Base-by-base conservation (phyloP, 805 yeast genomes). In the Spathaspora girioi region DNA sequence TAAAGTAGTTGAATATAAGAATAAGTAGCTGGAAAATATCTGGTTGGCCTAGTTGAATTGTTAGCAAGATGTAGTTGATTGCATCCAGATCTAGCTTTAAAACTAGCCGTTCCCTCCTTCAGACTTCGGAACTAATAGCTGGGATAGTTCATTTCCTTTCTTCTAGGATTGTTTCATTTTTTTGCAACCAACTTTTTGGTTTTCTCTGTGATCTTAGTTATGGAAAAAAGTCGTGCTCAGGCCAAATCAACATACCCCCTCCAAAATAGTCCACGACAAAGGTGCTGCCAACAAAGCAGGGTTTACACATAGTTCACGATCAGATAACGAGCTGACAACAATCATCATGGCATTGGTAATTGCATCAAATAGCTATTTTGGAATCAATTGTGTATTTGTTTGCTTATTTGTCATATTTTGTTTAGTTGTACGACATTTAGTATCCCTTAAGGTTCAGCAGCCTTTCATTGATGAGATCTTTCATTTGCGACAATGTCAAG, bases 401-500 rank as follows among this genome's bases (percentile, higher is more conserved):
- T 8, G 47, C 27, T 14, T 49, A n/a, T 56, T 57, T 50, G 50
- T 59, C 15, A 47, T 42, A 2, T 48, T 57, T 12, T 51, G 62
- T 38, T 50, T 54, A 5, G 26, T 53, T 4, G 50, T 59, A 5
- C 56, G 56, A 29, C 50, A 54, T 4, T 38, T 46, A 45, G 59
- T 74, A 50, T 45, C 62, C 51, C 23, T 38, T 3, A 53, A 50
- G n/a, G 67, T 68, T 38, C 52, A 54, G 27, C 51, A 57, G n/a
- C 70, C 73, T 2, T 74, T 70, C 58, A 77, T 82, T 62, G 97
- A 94, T 70, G 99, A 94, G 66, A 75, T 80, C 11, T 93, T 93
- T 68, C 99, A 94, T 64, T 75, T 89, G 19, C 82, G 83, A 7
- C 98, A 94, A 73, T 83, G 96, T 6, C 76, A 81, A 52, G 76